Conservation (phyloP, 805 yeast genomes). For the Cyberlindnera nakhonratchasimensis region DNA sequence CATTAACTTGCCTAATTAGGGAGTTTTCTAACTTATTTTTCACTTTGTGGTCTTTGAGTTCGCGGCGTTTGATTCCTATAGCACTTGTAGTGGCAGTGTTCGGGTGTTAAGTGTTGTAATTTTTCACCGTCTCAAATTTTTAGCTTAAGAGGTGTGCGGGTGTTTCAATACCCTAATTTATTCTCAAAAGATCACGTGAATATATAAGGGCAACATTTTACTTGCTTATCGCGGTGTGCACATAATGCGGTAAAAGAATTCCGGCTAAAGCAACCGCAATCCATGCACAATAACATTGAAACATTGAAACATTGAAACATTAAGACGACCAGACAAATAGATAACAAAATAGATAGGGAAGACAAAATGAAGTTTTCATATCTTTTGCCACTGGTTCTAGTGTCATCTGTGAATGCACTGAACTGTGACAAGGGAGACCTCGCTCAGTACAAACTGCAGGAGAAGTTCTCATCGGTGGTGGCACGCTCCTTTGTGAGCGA, state of each 20-base stretch:
- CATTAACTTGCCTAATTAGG: slow-evolving; percentile 8
- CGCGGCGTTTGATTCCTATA: not conserved
- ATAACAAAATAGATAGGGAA: not conserved
- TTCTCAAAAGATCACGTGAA: not conserved
- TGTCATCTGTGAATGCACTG: slow-evolving; percentile 10
- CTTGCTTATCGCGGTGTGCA: slow-evolving; percentile 12
- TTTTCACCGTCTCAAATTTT: slow-evolving; percentile 10
- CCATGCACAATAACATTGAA: no score
- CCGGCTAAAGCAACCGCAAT: not conserved
- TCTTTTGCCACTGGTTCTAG: not conserved
- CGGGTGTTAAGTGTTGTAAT: slow-evolving; percentile 7
- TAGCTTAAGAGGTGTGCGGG: slow-evolving; percentile 10
- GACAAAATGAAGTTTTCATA: not conserved
- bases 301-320: not conserved
- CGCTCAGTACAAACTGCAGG: slow-evolving; percentile 20
- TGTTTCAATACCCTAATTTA: slow-evolving; percentile 1
- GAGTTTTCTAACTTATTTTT: slow-evolving; percentile 2
- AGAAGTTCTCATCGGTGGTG: slow-evolving; percentile 46
- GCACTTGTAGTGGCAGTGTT: slow-evolving; percentile 2
- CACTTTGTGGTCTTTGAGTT: not conserved
- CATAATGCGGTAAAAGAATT: not conserved
- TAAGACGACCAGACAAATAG: not conserved
- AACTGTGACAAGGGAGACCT: slow-evolving; percentile 23
- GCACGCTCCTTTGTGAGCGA: slow-evolving; percentile 36
- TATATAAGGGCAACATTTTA: not conserved